A percentile compares a stretch with the other conserved stretches of the same genome.
These are phyloP conservation scores for Capillidium heterosporum DNA, from an alignment of 371 early-diverging fungal genomes.

Conservation along the genomic window DNA sequence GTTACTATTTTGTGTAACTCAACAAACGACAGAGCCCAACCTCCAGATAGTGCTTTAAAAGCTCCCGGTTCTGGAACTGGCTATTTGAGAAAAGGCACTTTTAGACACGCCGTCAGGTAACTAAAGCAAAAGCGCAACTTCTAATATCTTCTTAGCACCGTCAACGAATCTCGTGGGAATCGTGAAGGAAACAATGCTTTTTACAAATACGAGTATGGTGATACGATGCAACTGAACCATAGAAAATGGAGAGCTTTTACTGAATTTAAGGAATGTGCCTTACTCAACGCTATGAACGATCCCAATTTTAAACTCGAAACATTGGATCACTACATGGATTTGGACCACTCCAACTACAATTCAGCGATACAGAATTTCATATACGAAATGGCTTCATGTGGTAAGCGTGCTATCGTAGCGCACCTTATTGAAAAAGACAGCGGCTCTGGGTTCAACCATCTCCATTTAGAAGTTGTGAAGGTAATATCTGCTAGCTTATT, in stretches of 20 bases:
- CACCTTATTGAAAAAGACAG: slow-evolving; percentile 10
- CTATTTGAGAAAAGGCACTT: slow-evolving; percentile 16
- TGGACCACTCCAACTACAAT: background rate
- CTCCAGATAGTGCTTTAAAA: slow-evolving; percentile 11
- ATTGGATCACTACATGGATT: no score
- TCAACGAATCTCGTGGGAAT: slow-evolving; percentile 42
- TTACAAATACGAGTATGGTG: slow-evolving; percentile 8
- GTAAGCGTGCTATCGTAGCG: slow-evolving; percentile 18
- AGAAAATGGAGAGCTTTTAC: background rate
- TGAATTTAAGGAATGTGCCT: background rate
- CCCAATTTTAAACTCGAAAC: background rate
- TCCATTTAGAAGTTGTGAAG: slow-evolving; percentile 23
- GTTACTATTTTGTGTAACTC: slow-evolving; percentile 5
- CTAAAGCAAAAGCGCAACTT: no score
- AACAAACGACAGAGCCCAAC: slow-evolving; percentile 1
- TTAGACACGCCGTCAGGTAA: slow-evolving; percentile 20
- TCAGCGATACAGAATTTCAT: slow-evolving; percentile 6
- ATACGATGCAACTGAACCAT: slow-evolving; percentile 9
- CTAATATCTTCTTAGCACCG: slow-evolving; percentile 5
- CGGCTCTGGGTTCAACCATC: slow-evolving; percentile 17
- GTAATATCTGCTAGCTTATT: slow-evolving; percentile 3
- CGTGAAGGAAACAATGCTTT: slow-evolving; percentile 34
- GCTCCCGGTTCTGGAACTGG: slow-evolving; percentile 17
- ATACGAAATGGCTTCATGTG: slow-evolving; percentile 21
- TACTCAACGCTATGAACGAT: background rate